Evolutionary conservation across 805 yeast species (phyloP).

Genomic region (Pichia californica): DNA sequence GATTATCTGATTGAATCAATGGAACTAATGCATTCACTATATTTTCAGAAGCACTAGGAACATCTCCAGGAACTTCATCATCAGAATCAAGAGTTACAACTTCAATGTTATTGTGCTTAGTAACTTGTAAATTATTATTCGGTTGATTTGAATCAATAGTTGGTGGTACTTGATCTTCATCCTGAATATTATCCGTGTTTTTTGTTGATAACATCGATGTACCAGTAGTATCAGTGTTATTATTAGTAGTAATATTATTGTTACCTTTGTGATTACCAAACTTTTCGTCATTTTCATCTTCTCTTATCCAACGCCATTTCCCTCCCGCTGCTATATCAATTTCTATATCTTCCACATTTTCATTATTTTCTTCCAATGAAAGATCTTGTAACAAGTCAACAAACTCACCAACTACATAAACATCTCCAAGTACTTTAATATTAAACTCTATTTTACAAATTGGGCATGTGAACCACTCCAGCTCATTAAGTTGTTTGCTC

Average conservation of each 20-base stretch:
- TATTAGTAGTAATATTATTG: conserved; percentile 7
- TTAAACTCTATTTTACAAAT: conserved; percentile 31
- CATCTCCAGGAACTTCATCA: conserved; percentile 12
- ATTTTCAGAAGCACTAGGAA: background rate
- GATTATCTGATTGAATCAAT: background rate
- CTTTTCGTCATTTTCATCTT: conserved; percentile 10
- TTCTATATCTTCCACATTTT: conserved; percentile 20
- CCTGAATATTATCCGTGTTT: no score
- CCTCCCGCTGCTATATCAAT: conserved; percentile 22
- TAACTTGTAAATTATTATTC: background rate
- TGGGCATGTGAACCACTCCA: conserved; percentile 30
- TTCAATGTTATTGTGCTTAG: conserved; percentile 5
- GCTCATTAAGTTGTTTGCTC: conserved; percentile 17
- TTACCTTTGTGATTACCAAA: conserved; percentile 12
- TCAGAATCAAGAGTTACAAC: conserved; percentile 12
- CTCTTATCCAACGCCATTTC: conserved; percentile 18
- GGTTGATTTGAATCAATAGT: no score
- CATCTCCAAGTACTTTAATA: conserved; percentile 26
- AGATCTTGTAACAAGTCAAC: conserved; percentile 20
- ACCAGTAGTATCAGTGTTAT: background rate
- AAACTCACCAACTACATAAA: conserved; percentile 28
- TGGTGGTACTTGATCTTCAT: no score
- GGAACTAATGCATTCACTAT: background rate
- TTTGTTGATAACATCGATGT: no score
- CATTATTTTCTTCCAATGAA: conserved; percentile 13